phyloP scores from a whole-genome alignment of 2,329 filamentous ascomycete species.

The Calonectria pauciramosa region DNA sequence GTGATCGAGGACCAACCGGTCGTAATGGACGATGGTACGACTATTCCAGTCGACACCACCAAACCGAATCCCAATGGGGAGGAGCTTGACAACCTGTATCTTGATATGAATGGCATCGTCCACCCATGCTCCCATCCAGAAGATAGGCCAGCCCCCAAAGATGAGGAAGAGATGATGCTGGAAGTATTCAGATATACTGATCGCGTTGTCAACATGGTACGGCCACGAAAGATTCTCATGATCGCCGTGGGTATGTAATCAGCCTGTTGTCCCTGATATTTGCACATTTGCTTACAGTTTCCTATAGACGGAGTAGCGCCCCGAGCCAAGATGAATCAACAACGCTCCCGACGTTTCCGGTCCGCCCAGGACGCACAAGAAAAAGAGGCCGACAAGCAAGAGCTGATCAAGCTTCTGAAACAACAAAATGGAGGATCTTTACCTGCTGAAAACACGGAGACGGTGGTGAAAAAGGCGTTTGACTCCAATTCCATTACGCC shows the following conservation, averaged over 20 bases:
- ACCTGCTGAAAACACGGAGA: constrained; percentile 72
- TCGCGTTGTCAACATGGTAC: constrained; percentile 98
- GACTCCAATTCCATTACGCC: constrained; percentile 91
- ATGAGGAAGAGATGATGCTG: constrained; percentile 99
- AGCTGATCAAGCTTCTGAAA: constrained; percentile 87
- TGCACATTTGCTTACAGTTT: constrained; percentile 44
- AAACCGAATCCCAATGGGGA: constrained; percentile 95
- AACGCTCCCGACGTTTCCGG: constrained; percentile 94
- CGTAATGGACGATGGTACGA: constrained; percentile 83
- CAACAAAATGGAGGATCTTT: constrained; percentile 79
- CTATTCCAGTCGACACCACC: constrained; percentile 87
- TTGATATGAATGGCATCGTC: constrained; percentile 99
- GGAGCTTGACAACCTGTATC: constrained; percentile 97
- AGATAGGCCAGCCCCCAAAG: constrained; percentile 88
- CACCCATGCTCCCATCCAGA: constrained; percentile 99
- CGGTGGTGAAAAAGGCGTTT: constrained; percentile 88
- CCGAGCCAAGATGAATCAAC: constrained; percentile 99
- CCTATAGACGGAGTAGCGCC: constrained; percentile 90
- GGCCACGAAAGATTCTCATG: constrained; percentile 94
- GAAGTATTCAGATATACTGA: constrained; percentile 99
- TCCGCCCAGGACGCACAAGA: constrained; percentile 95
- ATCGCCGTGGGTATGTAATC: constrained; percentile 86
- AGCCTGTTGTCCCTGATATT: too few relatives aligned
- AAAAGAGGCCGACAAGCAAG: constrained; percentile 91
- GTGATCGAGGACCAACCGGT: constrained; percentile 89